Evolutionary conservation across 2,329 filamentous ascomycete genomes (phyloP).

Genomic region (Colletotrichum incanum): DNA sequence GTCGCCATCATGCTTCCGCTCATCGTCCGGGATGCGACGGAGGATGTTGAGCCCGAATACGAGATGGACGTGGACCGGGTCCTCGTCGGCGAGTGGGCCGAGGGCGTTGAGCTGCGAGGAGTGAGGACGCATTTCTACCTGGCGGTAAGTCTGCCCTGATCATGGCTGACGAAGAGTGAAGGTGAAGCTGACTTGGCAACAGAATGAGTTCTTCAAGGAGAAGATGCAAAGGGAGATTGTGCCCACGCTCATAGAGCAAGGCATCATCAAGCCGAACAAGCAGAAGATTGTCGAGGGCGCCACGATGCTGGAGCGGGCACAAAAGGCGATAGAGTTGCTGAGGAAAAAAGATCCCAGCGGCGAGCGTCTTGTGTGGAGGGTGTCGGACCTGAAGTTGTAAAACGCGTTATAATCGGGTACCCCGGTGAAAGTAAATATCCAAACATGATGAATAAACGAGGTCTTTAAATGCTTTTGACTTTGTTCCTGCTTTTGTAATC

Average conservation of each 20-base stretch:
- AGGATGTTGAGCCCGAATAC: constrained; percentile 65
- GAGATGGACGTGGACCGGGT: constrained; percentile 63
- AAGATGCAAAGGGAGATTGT: constrained; percentile 70
- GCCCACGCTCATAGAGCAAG: constrained; percentile 60
- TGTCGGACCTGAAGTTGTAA: constrained; percentile 41
- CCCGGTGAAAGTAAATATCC: not conserved
- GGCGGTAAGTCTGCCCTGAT: constrained; percentile 54
- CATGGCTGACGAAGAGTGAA: not conserved
- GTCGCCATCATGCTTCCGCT: constrained; percentile 75
- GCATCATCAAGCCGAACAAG: constrained; percentile 59
- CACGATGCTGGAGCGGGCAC: constrained; percentile 56
- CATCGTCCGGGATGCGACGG: constrained; percentile 67
- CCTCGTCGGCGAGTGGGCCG: constrained; percentile 59
- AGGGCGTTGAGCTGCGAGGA: constrained; percentile 68
- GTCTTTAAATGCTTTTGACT: constrained; percentile 39
- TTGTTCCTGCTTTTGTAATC: constrained; percentile 44
- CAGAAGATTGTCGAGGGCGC: constrained; percentile 60
- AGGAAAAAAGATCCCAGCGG: constrained; percentile 57
- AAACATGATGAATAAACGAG: not conserved
- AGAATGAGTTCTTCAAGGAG: constrained; percentile 71
- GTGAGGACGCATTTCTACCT: constrained; percentile 71
- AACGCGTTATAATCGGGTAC: not conserved
- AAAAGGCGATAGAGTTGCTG: constrained; percentile 55
- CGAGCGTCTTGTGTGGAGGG: constrained; percentile 58
- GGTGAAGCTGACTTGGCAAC: constrained; percentile 19